phyloP scores from a whole-genome alignment of 805 yeast genomes.

The Candida maris region DNA sequence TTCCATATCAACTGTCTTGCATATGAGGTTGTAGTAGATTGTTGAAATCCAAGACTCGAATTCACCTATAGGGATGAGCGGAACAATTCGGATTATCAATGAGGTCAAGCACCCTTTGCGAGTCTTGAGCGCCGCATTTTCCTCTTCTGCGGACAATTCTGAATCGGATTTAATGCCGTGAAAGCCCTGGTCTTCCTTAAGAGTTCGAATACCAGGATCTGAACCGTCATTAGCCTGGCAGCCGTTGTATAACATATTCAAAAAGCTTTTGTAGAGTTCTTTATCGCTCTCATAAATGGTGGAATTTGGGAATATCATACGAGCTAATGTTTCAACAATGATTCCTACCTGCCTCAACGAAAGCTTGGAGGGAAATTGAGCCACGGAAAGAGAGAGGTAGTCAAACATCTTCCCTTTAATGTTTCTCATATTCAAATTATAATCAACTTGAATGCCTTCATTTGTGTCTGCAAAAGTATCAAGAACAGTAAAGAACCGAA shows the following conservation, averaged over 20 bases:
- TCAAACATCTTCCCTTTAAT: constrained; percentile 22
- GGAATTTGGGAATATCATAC: constrained; percentile 37
- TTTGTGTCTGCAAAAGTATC: constrained; percentile 19
- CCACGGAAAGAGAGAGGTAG: constrained; percentile 45
- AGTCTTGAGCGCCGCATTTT: constrained; percentile 19
- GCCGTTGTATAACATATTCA: constrained; percentile 39
- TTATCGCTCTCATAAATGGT: constrained; percentile 29
- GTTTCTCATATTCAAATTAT: constrained; percentile 9
- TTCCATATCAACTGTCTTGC: constrained; percentile 12
- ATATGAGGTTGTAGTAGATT: constrained; percentile 36
- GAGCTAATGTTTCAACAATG: constrained; percentile 55
- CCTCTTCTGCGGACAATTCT: constrained; percentile 6
- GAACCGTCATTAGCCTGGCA: constrained; percentile 28
- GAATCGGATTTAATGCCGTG: constrained; percentile 1
- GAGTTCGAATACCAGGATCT: constrained; percentile 3
- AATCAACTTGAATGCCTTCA: constrained; percentile 18
- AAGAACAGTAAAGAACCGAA: constrained; percentile 28
- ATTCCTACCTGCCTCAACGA: constrained; percentile 53
- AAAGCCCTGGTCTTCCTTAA: not conserved
- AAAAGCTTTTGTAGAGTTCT: constrained; percentile 32
- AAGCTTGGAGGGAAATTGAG: constrained; percentile 54
- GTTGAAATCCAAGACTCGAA: constrained; percentile 47
- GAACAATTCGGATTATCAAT: constrained; percentile 47
- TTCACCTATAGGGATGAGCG: constrained; percentile 44
- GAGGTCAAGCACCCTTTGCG: constrained; percentile 47